Conservation (phyloP, 2,329 filamentous ascomycete genomes). For the Sporothrix humicola region DNA sequence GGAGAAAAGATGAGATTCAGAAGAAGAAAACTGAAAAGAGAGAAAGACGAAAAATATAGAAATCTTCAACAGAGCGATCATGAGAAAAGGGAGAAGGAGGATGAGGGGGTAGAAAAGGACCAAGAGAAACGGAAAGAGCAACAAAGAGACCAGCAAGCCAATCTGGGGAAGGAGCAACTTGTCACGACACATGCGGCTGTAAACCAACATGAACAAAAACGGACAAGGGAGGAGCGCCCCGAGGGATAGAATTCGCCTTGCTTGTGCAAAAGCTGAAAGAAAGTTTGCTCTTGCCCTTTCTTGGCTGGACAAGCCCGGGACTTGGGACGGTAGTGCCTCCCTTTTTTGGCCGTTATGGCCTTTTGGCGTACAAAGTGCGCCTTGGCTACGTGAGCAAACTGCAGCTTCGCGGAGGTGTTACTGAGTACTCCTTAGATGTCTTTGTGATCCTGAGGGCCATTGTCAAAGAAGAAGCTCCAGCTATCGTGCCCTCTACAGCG, state of each 20-base stretch:
- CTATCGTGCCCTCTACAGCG: slow-evolving; percentile 13
- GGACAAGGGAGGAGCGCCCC: slow-evolving; percentile 11
- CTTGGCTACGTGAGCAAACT: slow-evolving; percentile 1
- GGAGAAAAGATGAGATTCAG: neutral
- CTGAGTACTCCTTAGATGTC: neutral
- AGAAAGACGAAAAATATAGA: slow-evolving; percentile 7
- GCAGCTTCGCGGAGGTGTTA: slow-evolving; percentile 3
- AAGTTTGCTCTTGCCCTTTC: slow-evolving; percentile 1
- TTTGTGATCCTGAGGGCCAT: neutral
- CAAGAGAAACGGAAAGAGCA: neutral
- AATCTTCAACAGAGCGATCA: neutral
- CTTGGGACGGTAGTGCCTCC: slow-evolving; percentile 5
- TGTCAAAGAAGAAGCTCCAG: neutral
- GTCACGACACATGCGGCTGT: neutral
- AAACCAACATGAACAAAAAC: neutral
- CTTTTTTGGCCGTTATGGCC: neutral
- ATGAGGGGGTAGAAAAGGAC: neutral
- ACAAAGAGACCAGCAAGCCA: slow-evolving; percentile 5
- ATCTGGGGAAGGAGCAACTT: slow-evolving; percentile 14
- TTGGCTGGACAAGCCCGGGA: neutral
- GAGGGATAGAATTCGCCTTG: neutral
- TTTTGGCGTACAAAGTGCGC: neutral
- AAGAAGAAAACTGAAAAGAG: slow-evolving; percentile 4
- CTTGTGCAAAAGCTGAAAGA: neutral
- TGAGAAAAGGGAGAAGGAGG: neutral